These are phyloP conservation scores for Cyberlindnera petersonii DNA, from an alignment of 805 yeast genomes.

Conservation along the genomic window DNA sequence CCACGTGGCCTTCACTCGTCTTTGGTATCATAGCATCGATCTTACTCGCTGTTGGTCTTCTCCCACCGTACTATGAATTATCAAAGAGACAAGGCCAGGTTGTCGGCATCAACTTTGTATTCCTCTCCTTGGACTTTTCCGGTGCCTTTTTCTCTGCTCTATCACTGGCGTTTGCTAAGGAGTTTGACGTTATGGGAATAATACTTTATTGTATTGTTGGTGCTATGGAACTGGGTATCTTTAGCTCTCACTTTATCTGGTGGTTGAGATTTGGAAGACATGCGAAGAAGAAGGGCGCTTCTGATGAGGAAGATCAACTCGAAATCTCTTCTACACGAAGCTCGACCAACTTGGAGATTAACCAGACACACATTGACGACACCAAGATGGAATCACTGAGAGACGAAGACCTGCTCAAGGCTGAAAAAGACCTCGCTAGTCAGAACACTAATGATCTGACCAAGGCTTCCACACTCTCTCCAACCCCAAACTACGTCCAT, in stretches of 20 bases:
- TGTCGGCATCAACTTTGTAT: constrained; percentile 82
- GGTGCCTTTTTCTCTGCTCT: constrained; percentile 81
- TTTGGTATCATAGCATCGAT: constrained; percentile 81
- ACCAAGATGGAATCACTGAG: not conserved
- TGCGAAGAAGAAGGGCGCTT: constrained; percentile 1
- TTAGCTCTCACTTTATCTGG: constrained; percentile 71
- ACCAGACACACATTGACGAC: not conserved
- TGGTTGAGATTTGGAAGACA: constrained; percentile 38
- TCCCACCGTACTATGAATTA: constrained; percentile 88
- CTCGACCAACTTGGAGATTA: constrained; percentile 1
- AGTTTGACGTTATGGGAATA: constrained; percentile 76
- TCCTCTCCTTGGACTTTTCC: constrained; percentile 65
- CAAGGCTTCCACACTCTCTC: constrained; percentile 1
- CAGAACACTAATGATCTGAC: constrained; percentile 1
- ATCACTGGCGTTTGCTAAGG: constrained; percentile 58
- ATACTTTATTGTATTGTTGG: constrained; percentile 72
- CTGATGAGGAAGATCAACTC: constrained; percentile 7
- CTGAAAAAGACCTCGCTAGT: too few species aligned
- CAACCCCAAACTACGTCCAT: too few species aligned
- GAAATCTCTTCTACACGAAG: constrained; percentile 1
- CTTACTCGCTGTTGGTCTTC: constrained; percentile 66
- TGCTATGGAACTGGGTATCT: constrained; percentile 72
- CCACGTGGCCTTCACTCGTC: constrained; percentile 72
- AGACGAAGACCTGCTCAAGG: not conserved
- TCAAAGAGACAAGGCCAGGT: constrained; percentile 78